Conservation (phyloP, 148 eudicot genomes). For the Gaultheria prostrata region DNA sequence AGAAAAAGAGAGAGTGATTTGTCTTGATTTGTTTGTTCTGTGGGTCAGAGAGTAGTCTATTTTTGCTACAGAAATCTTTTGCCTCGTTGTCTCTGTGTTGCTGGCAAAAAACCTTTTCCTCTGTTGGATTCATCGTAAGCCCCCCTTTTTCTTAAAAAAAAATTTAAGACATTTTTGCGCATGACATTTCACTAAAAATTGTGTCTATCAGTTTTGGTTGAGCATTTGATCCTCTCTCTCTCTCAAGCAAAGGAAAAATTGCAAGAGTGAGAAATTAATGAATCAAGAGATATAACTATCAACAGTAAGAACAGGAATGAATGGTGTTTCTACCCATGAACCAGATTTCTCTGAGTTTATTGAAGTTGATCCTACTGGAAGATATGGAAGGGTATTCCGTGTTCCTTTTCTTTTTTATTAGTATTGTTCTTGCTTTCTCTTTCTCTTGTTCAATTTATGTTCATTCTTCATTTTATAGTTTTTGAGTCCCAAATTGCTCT, state of each 20-base stretch:
- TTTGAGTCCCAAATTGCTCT: not conserved
- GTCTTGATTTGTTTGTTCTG: conserved; percentile 26
- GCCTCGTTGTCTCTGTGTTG: conserved; percentile 27
- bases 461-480: not conserved
- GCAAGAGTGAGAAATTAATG: not conserved
- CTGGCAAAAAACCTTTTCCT: conserved; percentile 8
- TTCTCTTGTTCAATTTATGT: not conserved
- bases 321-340: conserved; percentile 43
- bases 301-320: conserved; percentile 31
- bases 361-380: conserved; percentile 88
- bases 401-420: not conserved
- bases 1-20: conserved; percentile 26
- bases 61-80: conserved; percentile 11
- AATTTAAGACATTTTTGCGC: not conserved
- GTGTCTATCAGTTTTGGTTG: not conserved
- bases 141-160: not conserved
- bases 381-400: conserved; percentile 75
- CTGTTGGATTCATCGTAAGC: conserved; percentile 22
- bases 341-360: conserved; percentile 58
- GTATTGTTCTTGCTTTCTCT: not conserved
- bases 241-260: not conserved
- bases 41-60: conserved; percentile 17
- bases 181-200: not conserved
- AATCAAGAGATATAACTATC: not conserved
- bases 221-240: not conserved